A percentile compares a stretch with the other conserved stretches of the same genome.
Evolutionary conservation across 805 yeast species (phyloP).

Genomic region (Sugiyamaella americana): DNA sequence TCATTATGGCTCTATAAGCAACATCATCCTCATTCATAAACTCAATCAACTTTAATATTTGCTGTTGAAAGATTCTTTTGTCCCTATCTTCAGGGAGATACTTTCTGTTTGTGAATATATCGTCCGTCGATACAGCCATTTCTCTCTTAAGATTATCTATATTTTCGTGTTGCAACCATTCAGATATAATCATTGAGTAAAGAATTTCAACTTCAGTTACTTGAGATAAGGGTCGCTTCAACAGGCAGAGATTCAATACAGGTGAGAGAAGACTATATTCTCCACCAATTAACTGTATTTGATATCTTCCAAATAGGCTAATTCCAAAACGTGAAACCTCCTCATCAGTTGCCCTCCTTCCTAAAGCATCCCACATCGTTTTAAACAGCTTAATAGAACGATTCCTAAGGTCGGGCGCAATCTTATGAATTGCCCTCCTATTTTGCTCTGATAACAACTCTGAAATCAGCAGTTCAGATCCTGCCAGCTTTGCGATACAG

Average conservation of each 20-base stretch:
- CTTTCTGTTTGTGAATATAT: conserved; percentile 50
- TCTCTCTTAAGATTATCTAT: conserved; percentile 57
- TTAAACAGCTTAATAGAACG: conserved; percentile 50
- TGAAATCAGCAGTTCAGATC: conserved; percentile 61
- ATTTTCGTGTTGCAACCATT: conserved; percentile 52
- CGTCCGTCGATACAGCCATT: conserved; percentile 57
- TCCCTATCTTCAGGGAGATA: conserved; percentile 52
- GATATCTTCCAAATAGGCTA: conserved; percentile 61
- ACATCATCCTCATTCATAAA: conserved; percentile 43
- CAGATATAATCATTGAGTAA: conserved; percentile 68
- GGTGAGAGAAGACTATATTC: conserved; percentile 59
- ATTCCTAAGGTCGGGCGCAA: conserved; percentile 58
- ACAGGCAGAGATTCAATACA: conserved; percentile 61
- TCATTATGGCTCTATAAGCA: conserved; percentile 50
- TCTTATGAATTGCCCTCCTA: conserved; percentile 57
- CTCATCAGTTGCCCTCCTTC: conserved; percentile 50
- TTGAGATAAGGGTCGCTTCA: conserved; percentile 42
- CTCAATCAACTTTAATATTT: conserved; percentile 46
- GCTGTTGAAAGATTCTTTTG: conserved; percentile 12
- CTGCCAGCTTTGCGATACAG: conserved; percentile 39
- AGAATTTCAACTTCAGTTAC: conserved; percentile 57
- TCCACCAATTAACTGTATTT: conserved; percentile 46
- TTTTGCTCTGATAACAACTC: conserved; percentile 70
- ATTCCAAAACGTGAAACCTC: conserved; percentile 34
- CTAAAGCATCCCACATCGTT: conserved; percentile 69